Percentiles rank a stretch among this genome's conserved stretches.
Conservation (phyloP, 2,329 filamentous ascomycete genomes). For the Falciphora oryzae region DNA sequence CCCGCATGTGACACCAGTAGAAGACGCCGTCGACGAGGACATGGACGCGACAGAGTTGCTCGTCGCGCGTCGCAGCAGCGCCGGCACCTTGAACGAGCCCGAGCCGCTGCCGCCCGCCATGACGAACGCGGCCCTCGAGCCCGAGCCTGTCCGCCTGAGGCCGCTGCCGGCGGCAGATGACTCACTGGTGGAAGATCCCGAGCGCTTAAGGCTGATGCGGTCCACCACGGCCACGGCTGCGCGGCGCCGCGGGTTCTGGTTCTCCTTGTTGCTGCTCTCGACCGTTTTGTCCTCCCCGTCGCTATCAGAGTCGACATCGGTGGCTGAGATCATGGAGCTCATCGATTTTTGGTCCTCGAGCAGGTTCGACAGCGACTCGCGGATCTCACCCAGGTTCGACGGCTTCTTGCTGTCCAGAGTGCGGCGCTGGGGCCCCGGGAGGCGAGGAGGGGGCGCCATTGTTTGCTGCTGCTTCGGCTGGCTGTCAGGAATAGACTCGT, state of each 20-base stretch:
- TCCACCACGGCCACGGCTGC: slow-evolving; percentile 68
- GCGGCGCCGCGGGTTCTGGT: slow-evolving; percentile 33
- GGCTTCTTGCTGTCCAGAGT: slow-evolving; percentile 61
- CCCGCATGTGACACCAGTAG: slow-evolving; percentile 26
- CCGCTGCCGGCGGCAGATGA: slow-evolving; percentile 22
- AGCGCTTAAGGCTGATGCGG: slow-evolving; percentile 64
- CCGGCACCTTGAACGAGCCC: slow-evolving; percentile 59
- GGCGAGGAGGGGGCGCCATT: slow-evolving; percentile 27
- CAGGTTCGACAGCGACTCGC: slow-evolving; percentile 75
- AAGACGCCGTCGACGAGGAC: slow-evolving; percentile 22
- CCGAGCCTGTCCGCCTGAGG: slow-evolving; percentile 16
- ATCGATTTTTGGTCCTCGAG: slow-evolving; percentile 61
- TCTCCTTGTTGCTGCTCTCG: slow-evolving; percentile 47
- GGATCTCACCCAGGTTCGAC: slow-evolving; percentile 70
- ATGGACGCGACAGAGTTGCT: slow-evolving; percentile 51
- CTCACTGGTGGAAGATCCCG: slow-evolving; percentile 21
- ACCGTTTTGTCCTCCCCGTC: slow-evolving; percentile 48
- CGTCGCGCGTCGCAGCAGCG: slow-evolving; percentile 67
- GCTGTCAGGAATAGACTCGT: slow-evolving; percentile 38
- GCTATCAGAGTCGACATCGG: slow-evolving; percentile 35
- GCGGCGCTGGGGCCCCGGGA: slow-evolving; percentile 38
- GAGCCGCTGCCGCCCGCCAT: slow-evolving; percentile 27
- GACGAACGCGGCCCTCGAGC: slow-evolving; percentile 51
- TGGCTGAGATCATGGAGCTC: slow-evolving; percentile 36
- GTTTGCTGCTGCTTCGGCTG: slow-evolving; percentile 38